These are phyloP conservation scores for Zygosaccharomyces gambellarensis DNA, from an alignment of 805 yeast genomes.

Conservation along the genomic window DNA sequence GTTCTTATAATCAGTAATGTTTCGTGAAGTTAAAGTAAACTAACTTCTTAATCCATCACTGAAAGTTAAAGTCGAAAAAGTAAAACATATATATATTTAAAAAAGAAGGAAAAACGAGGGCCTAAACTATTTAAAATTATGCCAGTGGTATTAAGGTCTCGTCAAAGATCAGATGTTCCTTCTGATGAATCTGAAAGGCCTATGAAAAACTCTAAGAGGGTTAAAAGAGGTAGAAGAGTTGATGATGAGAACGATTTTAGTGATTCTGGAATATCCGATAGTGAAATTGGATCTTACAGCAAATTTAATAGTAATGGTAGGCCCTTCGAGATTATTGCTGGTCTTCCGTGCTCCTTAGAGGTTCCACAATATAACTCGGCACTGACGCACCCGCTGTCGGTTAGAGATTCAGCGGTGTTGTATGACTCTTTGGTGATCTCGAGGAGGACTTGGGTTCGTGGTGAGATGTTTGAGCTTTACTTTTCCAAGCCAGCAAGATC, in stretches of 20 bases:
- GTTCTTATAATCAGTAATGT: not conserved
- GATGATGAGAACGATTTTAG: constrained; percentile 14
- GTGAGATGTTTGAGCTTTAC: constrained; percentile 66
- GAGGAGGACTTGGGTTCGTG: constrained; percentile 59
- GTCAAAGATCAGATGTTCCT: constrained; percentile 6
- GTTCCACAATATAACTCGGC: constrained; percentile 51
- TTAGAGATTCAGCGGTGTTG: constrained; percentile 67
- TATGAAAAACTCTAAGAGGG: constrained; percentile 1
- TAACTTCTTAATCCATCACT: not conserved
- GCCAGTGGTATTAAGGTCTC: constrained; percentile 16
- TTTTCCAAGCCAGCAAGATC: constrained; percentile 65
- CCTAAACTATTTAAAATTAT: not conserved
- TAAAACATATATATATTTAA: not conserved
- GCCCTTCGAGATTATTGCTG: constrained; percentile 64
- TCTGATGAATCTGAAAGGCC: constrained; percentile 5
- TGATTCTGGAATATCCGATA: constrained; percentile 10
- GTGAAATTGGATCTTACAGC: constrained; percentile 1
- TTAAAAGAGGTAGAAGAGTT: constrained; percentile 18
- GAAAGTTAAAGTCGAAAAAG: no score
- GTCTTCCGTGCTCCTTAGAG: constrained; percentile 61
- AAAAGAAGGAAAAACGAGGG: not conserved
- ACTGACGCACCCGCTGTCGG: constrained; percentile 59
- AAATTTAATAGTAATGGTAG: constrained; percentile 29
- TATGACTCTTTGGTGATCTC: constrained; percentile 71
- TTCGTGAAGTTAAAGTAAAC: not conserved